Evolutionary conservation across 371 early-diverging fungal genomes (phyloP).

Genomic region (Conidiobolus incongruus): DNA sequence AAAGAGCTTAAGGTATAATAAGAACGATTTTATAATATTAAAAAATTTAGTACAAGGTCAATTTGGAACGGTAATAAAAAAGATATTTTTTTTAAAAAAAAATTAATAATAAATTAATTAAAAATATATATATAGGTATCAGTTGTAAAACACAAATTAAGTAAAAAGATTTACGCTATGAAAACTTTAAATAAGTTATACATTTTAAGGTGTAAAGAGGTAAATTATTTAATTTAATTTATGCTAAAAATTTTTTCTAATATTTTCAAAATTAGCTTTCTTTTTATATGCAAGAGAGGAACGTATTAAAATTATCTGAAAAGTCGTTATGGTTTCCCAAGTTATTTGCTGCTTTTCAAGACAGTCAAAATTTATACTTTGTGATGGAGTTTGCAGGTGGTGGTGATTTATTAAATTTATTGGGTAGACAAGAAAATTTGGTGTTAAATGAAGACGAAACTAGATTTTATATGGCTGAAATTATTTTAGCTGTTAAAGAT

Average conservation of each 20-base stretch:
- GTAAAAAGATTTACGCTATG: conserved; percentile 77
- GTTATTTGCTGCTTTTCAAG: conserved; percentile 85
- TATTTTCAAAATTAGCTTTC: conserved; percentile 23
- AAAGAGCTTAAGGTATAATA: conserved; percentile 37
- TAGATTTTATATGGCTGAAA: conserved; percentile 88
- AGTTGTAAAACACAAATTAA: conserved; percentile 41
- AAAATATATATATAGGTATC: conserved; percentile 23
- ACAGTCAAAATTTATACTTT: conserved; percentile 63
- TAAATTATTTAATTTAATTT: conserved; percentile 7
- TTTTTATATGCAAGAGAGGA: conserved; percentile 75
- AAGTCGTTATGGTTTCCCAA: conserved; percentile 47
- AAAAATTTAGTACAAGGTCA: conserved; percentile 77
- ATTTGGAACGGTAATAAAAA: conserved; percentile 53
- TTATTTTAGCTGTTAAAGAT: conserved; percentile 70
- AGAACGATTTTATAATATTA: conserved; percentile 67
- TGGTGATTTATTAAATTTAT: conserved; percentile 84
- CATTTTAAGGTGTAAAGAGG: conserved; percentile 59
- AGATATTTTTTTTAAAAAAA: neutral
- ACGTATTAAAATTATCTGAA: conserved; percentile 40
- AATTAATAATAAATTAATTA: neutral
- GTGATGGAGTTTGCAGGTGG: conserved; percentile 96
- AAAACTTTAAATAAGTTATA: conserved; percentile 79
- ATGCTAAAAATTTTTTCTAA: neutral
- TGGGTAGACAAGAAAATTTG: conserved; percentile 23
- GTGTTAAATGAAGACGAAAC: conserved; percentile 76